Conservation (phyloP, 441 rosid species). For the Gossypium trilobum region DNA sequence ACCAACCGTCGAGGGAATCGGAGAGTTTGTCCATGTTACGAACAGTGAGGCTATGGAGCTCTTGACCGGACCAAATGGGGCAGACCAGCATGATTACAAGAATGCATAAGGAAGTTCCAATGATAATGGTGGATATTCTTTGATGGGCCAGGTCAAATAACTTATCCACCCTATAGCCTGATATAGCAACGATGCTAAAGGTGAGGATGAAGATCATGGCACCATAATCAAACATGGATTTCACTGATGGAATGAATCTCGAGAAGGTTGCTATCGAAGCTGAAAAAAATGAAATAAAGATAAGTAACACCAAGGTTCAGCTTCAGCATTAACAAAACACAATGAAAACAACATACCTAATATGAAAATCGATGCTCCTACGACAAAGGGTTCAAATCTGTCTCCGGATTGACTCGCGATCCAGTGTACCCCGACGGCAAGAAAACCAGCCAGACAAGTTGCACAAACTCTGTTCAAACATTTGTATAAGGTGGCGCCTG, state of each 20-base stretch:
- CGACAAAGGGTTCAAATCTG: conserved; percentile 28
- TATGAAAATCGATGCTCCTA: conserved; percentile 42
- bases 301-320: background rate
- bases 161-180: conserved; percentile 43
- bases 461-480: conserved; percentile 48
- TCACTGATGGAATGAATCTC: conserved; percentile 46
- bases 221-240: conserved; percentile 57
- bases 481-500: conserved; percentile 54
- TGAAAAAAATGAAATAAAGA: conserved; percentile 18
- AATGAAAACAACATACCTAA: conserved; percentile 33
- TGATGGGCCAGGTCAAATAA: conserved; percentile 39
- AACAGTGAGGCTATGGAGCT: conserved; percentile 42
- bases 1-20: conserved; percentile 40
- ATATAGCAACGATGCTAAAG: conserved; percentile 50
- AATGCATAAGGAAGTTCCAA: conserved; percentile 50
- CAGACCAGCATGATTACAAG: conserved; percentile 37
- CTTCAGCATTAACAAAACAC: background rate
- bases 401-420: conserved; percentile 42
- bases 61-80: conserved; percentile 63
- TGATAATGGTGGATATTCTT: conserved; percentile 47
- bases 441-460: conserved; percentile 51
- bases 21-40: conserved; percentile 46
- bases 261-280: conserved; percentile 56
- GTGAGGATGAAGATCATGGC: conserved; percentile 57
- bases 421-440: conserved; percentile 50